These are phyloP conservation scores for Trichoderma afroharzianum DNA, from an alignment of 2,329 filamentous ascomycete genomes.

Conservation along the genomic window DNA sequence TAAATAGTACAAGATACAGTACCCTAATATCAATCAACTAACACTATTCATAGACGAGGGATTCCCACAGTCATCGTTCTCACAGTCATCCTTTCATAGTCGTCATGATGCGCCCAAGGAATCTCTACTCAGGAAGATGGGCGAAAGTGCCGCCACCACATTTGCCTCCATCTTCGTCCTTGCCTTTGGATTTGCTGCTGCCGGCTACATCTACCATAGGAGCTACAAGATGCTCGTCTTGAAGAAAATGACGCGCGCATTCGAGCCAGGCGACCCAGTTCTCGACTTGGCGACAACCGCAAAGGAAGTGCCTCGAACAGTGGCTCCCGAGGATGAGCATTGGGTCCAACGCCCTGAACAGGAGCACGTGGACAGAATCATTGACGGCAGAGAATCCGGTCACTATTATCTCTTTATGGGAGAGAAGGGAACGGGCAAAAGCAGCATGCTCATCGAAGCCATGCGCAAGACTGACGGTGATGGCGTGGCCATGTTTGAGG, in stretches of 20 bases:
- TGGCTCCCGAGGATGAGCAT: constrained; percentile 38
- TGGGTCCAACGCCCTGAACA: constrained; percentile 89
- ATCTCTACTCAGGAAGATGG: constrained; percentile 57
- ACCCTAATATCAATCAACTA: background rate
- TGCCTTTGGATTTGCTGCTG: constrained; percentile 59
- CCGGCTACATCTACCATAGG: constrained; percentile 75
- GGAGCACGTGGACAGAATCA: constrained; percentile 72
- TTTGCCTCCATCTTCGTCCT: constrained; percentile 71
- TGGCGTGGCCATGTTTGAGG: constrained; percentile 91
- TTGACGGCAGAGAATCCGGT: constrained; percentile 67
- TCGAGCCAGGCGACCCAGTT: constrained; percentile 86
- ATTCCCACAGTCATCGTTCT: background rate
- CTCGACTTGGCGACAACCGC: constrained; percentile 71
- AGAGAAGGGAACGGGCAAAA: constrained; percentile 95
- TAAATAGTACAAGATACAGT: background rate
- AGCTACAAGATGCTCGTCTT: constrained; percentile 88
- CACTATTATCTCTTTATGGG: constrained; percentile 91
- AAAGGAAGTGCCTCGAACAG: constrained; percentile 50
- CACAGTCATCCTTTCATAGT: background rate
- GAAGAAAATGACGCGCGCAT: constrained; percentile 89
- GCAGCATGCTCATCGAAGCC: constrained; percentile 89
- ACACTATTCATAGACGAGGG: background rate
- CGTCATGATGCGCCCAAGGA: constrained; percentile 22
- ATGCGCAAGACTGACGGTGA: constrained; percentile 92
- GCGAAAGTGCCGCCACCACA: constrained; percentile 71